These are phyloP conservation scores for Nepenthes alata DNA, from an alignment of 179 eudicot genomes.

Conservation along the genomic window DNA sequence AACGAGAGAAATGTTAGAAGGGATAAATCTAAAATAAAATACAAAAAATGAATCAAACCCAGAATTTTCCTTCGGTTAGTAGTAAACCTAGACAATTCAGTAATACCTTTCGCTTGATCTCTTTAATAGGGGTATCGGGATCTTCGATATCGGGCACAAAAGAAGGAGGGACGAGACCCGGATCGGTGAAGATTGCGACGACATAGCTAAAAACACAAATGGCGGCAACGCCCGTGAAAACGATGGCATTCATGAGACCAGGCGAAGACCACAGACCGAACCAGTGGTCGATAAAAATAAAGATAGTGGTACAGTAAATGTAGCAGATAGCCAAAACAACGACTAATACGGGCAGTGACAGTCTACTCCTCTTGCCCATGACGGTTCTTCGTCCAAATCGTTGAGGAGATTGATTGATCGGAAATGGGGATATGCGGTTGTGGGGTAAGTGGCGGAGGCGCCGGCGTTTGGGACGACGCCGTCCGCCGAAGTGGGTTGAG, in stretches of 20 bases:
- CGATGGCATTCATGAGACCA: conserved; percentile 58
- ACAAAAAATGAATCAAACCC: conserved; percentile 4
- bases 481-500: not conserved
- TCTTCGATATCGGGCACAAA: conserved; percentile 78
- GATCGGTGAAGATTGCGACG: conserved; percentile 55
- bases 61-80: not conserved
- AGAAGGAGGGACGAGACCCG: conserved; percentile 69
- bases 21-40: not conserved
- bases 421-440: not conserved
- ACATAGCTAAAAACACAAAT: conserved; percentile 45
- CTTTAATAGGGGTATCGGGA: conserved; percentile 47
- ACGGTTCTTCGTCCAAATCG: not conserved
- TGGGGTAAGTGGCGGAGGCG: not conserved
- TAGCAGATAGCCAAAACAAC: conserved; percentile 39
- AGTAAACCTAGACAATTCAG: not conserved
- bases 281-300: conserved; percentile 74
- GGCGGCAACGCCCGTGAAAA: conserved; percentile 44
- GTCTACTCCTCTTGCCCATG: conserved; percentile 20
- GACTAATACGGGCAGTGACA: conserved; percentile 52
- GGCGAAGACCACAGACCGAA: conserved; percentile 77
- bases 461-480: not conserved
- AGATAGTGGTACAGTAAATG: conserved; percentile 52
- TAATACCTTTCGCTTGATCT: conserved; percentile 83
- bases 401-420: not conserved
- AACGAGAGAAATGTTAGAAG: too few relatives aligned